A percentile compares a stretch with the other conserved stretches of the same genome.
These are phyloP conservation scores for Kazachstania viticola DNA, from an alignment of 805 yeast genomes.

Conservation along the genomic window DNA sequence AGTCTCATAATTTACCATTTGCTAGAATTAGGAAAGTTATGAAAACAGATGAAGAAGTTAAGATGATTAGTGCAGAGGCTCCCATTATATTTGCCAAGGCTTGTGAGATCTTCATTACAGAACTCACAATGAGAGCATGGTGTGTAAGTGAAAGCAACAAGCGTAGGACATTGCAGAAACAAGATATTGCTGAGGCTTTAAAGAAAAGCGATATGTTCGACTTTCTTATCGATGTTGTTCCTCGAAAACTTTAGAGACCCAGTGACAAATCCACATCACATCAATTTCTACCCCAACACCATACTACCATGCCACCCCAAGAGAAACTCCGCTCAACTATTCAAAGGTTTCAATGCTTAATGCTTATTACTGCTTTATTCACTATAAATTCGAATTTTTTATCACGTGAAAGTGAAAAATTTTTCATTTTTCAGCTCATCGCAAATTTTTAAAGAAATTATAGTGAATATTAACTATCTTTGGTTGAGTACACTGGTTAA, in stretches of 20 bases:
- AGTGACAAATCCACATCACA: neutral
- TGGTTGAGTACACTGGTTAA: no score
- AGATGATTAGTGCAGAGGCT: conserved; percentile 97
- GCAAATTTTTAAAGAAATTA: no score
- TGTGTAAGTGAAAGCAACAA: conserved; percentile 95
- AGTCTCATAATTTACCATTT: conserved; percentile 86
- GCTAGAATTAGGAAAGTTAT: conserved; percentile 95
- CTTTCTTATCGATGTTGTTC: conserved; percentile 89
- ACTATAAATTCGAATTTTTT: no score
- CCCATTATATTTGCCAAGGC: conserved; percentile 97
- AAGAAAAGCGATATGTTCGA: conserved; percentile 96
- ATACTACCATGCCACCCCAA: no score
- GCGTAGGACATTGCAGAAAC: conserved; percentile 84
- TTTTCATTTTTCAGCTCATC: neutral
- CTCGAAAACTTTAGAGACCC: conserved; percentile 32
- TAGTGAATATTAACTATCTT: no score
- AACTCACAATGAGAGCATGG: conserved; percentile 97
- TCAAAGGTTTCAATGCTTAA: no score
- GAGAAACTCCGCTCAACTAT: no score
- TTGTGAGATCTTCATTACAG: conserved; percentile 94
- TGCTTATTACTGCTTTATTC: no score
- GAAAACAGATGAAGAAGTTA: conserved; percentile 95
- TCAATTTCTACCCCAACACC: neutral
- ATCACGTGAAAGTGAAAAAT: no score
- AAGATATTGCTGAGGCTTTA: conserved; percentile 90